Base-by-base conservation (phyloP, 78 protist genomes). In the Creolimax fragrantissima region DNA sequence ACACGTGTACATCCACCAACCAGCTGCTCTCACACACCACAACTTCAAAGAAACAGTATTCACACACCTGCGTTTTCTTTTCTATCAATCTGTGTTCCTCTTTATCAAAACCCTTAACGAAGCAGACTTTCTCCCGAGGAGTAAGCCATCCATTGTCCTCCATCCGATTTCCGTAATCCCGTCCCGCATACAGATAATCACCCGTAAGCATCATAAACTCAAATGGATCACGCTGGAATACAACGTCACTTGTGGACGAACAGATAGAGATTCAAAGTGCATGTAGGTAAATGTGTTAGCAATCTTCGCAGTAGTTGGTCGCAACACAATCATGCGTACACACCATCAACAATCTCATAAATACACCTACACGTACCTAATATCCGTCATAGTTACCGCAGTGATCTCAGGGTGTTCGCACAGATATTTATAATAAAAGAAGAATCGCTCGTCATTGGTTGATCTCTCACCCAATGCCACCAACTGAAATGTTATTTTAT, bases 381-480 rank as follows among this genome's bases (percentile, higher is more conserved):
- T 88, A 11, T 32, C 90, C 6, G 90, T 88, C 90, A 88, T 88
- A 88, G 43, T 11, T 24, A 88, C 90, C 32, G 90, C 90, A 35
- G 11, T 88, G 47, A 88, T 88, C 11, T 88, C 90, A 43, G 90
- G 47, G 44, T 88, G 7, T 11, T 43, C 67, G 32, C 67, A 35
- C 43, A 88, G 67, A 11, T 88, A 88, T 24, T 88, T 32, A 24
- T 32, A n/a, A 36, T 88, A 88, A 36, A 88, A 45, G 67, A 88
- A 88, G 45, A 88, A 88, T 36, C 90, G 32, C 67, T 88, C 90
- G 44, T 88, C 90, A 32, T 88, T 88, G 36, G 90, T 88, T 35
- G 90, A 88, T 6, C 90, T 7, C 32, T 7, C 32, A 17, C 90
- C 90, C 11, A 88, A n/a, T 5, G 11, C 90, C 47, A 88, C 90